These are phyloP conservation scores for Nigrograna mackinnonii DNA, from an alignment of 2,329 filamentous ascomycete species.

Conservation along the genomic window DNA sequence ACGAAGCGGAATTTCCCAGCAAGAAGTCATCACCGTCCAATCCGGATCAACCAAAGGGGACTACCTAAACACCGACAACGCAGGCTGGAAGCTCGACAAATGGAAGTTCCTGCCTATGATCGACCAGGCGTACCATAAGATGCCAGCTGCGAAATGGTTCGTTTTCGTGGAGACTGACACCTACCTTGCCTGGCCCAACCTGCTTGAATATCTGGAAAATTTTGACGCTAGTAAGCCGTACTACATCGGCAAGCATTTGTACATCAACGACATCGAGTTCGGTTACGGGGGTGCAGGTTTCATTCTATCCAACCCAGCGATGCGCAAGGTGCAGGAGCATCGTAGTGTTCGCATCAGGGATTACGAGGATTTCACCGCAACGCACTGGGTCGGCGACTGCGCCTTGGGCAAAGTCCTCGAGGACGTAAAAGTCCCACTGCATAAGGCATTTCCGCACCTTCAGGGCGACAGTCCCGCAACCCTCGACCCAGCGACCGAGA, in stretches of 20 bases:
- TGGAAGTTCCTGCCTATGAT: slow-evolving; percentile 64
- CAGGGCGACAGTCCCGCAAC: slow-evolving; percentile 49
- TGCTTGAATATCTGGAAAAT: slow-evolving; percentile 43
- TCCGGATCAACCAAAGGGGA: slow-evolving; percentile 39
- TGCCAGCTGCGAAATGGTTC: slow-evolving; percentile 41
- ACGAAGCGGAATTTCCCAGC: slow-evolving; percentile 42
- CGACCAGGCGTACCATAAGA: slow-evolving; percentile 48
- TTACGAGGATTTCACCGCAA: slow-evolving; percentile 40
- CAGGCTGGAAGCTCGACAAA: slow-evolving; percentile 60
- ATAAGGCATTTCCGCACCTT: slow-evolving; percentile 48
- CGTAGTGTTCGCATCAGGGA: slow-evolving; percentile 30
- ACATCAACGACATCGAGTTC: slow-evolving; percentile 49
- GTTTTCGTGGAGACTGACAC: slow-evolving; percentile 44
- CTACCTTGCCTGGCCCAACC: slow-evolving; percentile 40
- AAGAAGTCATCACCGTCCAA: slow-evolving; percentile 30
- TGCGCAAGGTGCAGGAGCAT: slow-evolving; percentile 37
- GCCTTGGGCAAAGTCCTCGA: slow-evolving; percentile 41
- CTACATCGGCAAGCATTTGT: slow-evolving; percentile 49
- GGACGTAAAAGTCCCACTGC: slow-evolving; percentile 37
- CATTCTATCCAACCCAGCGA: slow-evolving; percentile 46
- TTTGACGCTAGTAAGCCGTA: slow-evolving; percentile 43
- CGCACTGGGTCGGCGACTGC: slow-evolving; percentile 44
- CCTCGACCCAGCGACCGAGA: slow-evolving; percentile 40
- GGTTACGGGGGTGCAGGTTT: slow-evolving; percentile 52
- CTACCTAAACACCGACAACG: slow-evolving; percentile 37